Conservation (phyloP, 2,329 filamentous ascomycete genomes). For the Aspergillus unguis region DNA sequence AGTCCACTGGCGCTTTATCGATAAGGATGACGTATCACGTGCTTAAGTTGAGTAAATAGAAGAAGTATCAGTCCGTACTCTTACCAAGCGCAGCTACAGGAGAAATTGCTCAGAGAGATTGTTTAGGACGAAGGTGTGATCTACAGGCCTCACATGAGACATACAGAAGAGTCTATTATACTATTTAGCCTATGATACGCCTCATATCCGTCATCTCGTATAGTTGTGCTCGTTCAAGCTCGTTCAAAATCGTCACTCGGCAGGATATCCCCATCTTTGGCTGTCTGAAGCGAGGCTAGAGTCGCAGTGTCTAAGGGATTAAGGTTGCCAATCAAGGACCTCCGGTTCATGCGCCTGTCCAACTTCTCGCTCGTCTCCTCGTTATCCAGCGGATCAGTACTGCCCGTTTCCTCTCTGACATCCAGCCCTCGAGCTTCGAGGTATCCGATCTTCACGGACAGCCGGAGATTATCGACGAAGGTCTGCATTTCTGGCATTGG, state of each 20-base stretch:
- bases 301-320: constrained; percentile 54
- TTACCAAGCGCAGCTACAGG: background rate
- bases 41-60: background rate
- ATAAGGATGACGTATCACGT: constrained; percentile 8
- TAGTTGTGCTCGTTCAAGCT: constrained; percentile 45
- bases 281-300: constrained; percentile 31
- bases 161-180: constrained; percentile 21
- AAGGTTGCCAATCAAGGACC: constrained; percentile 50
- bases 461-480: constrained; percentile 44
- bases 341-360: constrained; percentile 52
- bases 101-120: background rate
- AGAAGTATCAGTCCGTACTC: background rate
- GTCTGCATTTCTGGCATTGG: constrained; percentile 53
- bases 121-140: background rate
- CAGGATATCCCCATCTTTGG: constrained; percentile 32
- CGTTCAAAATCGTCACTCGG: constrained; percentile 49
- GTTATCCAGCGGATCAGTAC: constrained; percentile 28
- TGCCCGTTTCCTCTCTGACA: constrained; percentile 28
- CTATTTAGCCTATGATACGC: constrained; percentile 19
- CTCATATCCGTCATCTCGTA: constrained; percentile 10
- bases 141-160: constrained; percentile 5
- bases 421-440: constrained; percentile 42
- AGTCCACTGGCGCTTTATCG: constrained; percentile 5
- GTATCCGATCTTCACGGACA: constrained; percentile 42
- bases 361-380: constrained; percentile 54